Base-by-base conservation (phyloP, 2,329 filamentous ascomycete genomes). In the Talaromyces sp. region DNA sequence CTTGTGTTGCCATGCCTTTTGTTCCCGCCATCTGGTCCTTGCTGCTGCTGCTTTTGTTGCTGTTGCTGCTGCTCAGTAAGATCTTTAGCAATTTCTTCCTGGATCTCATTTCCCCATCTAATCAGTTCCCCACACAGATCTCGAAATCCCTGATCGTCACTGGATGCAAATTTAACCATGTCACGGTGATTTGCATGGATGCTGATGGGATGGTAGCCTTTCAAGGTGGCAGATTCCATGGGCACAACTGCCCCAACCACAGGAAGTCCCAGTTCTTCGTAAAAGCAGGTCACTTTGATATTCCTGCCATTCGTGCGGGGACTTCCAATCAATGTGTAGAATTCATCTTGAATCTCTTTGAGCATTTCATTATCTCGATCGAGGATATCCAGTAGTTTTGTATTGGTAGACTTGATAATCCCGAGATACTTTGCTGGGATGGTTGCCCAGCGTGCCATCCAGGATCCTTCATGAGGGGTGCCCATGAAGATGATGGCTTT, bases 401-500 rank as follows among this genome's bases (percentile, higher is more conserved):
- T 60, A 22, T 69, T 69, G 3, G 62, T 66, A 8, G 58, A 66
- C 47, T 67, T 69, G 10, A 70, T 19, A 2, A 71, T 24, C 1
- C 68, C 60, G 45, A 71, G 62, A 22, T 67, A 68, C 2, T 64
- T 66, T 22, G 68, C 74, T 0, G 73, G 71, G n/a, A 76, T 72
- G 13, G 66, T 70, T 0, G 71, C 72, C 77, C 75, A 80, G 37
- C 74, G 58, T 0, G 78, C 77, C 63, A 76, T 69, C 72, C 67
- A 6, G 3, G 74, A 69, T 0, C 77, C 76, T 8, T 70, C 66
- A 62, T 80, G 76, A 0, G 76, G 76, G 41, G 78, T 79, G 2
- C 78, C 78, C 35, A 79, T 70, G 63, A 80, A 79, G 1, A 72
- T 62, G 49, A 80, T 73, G 3, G 72, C 76, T 7, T 67, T 66